Percentiles rank a stretch among this genome's conserved stretches.
phyloP scores from a whole-genome alignment of 1,139 yeast species.

The Martiniozyma asiatica region DNA sequence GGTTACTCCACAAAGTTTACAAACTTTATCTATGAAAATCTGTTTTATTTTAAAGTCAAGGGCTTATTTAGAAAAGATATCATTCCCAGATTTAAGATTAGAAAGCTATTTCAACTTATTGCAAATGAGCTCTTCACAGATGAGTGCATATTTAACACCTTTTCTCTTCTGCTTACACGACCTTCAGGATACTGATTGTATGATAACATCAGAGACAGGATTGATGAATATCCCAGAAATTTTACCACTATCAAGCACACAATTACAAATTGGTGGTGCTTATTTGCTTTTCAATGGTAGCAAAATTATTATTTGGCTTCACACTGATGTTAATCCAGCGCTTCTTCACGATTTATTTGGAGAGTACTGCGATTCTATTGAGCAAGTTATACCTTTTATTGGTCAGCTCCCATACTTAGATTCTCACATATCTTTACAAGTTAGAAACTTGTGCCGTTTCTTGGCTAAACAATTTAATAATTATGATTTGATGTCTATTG shows the following conservation, averaged over 20 bases:
- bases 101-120: slow-evolving; percentile 44
- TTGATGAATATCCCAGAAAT: slow-evolving; percentile 30
- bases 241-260: slow-evolving; percentile 33
- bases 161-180: slow-evolving; percentile 66
- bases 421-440: slow-evolving; percentile 59
- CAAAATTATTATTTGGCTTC: slow-evolving; percentile 54
- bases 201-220: slow-evolving; percentile 32
- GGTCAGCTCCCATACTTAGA: slow-evolving; percentile 61
- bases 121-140: slow-evolving; percentile 43
- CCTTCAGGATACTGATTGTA: slow-evolving; percentile 43
- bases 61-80: slow-evolving; percentile 40
- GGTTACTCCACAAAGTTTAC: slow-evolving; percentile 71
- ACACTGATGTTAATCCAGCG: slow-evolving; percentile 55
- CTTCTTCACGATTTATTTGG: slow-evolving; percentile 72
- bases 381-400: slow-evolving; percentile 32
- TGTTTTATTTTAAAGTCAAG: slow-evolving; percentile 59
- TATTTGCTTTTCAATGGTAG: slow-evolving; percentile 67
- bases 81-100: slow-evolving; percentile 50
- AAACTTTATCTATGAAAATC: slow-evolving; percentile 57
- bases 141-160: slow-evolving; percentile 68
- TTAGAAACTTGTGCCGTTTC: slow-evolving; percentile 45
- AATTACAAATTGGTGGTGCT: slow-evolving; percentile 59
- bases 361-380: slow-evolving; percentile 28
- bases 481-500: slow-evolving; percentile 31
- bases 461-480: slow-evolving; percentile 35